Evolutionary conservation across 805 yeast genomes (phyloP).

Genomic region (Ogataea degrootiae): DNA sequence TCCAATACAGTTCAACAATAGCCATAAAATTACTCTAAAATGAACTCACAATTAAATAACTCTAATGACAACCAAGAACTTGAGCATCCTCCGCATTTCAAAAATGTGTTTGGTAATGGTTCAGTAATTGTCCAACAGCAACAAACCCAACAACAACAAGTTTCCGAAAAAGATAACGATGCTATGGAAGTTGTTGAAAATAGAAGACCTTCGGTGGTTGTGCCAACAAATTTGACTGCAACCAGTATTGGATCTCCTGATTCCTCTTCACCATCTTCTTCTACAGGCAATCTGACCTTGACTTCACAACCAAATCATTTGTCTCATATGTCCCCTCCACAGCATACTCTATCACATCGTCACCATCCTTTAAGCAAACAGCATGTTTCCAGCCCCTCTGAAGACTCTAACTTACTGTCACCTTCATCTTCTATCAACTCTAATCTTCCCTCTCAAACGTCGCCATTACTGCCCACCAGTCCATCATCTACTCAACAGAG

Average conservation of each 20-base stretch:
- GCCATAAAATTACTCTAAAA: slow-evolving; percentile 11
- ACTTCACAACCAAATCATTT: slow-evolving; percentile 6
- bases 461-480: neutral
- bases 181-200: slow-evolving; percentile 23
- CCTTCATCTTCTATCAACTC: slow-evolving; percentile 3
- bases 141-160: neutral
- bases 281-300: slow-evolving; percentile 8
- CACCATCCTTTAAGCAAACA: neutral
- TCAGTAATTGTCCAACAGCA: slow-evolving; percentile 9
- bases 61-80: slow-evolving; percentile 34
- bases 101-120: slow-evolving; percentile 28
- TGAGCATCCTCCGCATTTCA: slow-evolving; percentile 27
- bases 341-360: neutral
- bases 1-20: too few relatives aligned
- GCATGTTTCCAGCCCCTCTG: slow-evolving; percentile 6
- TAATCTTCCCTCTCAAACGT: slow-evolving; percentile 1
- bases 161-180: slow-evolving; percentile 7
- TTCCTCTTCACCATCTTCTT: slow-evolving; percentile 8
- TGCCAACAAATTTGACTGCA: slow-evolving; percentile 19
- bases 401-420: neutral
- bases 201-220: slow-evolving; percentile 27
- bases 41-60: slow-evolving; percentile 37
- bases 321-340: slow-evolving; percentile 1
- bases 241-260: slow-evolving; percentile 13
- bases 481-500: neutral